Evolutionary conservation across 2,329 filamentous ascomycete genomes (phyloP).

Genomic region (Simplicillium sp.): DNA sequence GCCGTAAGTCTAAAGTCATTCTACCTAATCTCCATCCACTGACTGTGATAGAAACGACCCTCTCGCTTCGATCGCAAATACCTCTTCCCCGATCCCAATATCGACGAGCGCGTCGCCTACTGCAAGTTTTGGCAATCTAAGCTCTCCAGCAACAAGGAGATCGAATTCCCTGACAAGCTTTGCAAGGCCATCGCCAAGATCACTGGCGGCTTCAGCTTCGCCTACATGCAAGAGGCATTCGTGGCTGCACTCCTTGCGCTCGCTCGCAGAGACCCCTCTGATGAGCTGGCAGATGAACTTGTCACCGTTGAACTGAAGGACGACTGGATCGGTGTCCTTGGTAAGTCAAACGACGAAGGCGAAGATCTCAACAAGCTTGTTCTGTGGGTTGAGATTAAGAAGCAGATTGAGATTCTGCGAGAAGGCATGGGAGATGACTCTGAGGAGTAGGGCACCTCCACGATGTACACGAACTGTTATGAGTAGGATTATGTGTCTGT

Average conservation of each 20-base stretch:
- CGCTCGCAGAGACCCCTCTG: constrained; percentile 24
- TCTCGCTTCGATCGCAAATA: constrained; percentile 61
- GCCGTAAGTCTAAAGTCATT: constrained; percentile 24
- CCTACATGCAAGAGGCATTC: constrained; percentile 62
- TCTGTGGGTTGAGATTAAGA: constrained; percentile 54
- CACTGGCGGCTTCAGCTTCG: constrained; percentile 58
- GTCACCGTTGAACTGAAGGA: constrained; percentile 18
- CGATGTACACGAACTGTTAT: background rate
- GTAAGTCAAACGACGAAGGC: constrained; percentile 17
- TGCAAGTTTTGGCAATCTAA: constrained; percentile 53
- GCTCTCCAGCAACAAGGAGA: constrained; percentile 43
- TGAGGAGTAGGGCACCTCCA: constrained; percentile 1
- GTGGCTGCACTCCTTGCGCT: constrained; percentile 53
- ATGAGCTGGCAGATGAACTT: constrained; percentile 13
- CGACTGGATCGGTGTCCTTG: constrained; percentile 27
- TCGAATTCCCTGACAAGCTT: constrained; percentile 52
- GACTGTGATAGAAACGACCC: constrained; percentile 42
- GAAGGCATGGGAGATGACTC: constrained; percentile 42
- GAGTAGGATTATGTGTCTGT: background rate
- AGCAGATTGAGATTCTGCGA: constrained; percentile 50
- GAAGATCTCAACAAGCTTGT: constrained; percentile 38
- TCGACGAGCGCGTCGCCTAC: constrained; percentile 47
- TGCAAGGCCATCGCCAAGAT: constrained; percentile 50
- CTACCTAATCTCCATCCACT: background rate
- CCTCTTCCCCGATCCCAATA: constrained; percentile 47